Percentiles rank a stretch among this genome's conserved stretches.
Conservation (phyloP, 2,329 filamentous ascomycete genomes). For the Talaromyces sp. region DNA sequence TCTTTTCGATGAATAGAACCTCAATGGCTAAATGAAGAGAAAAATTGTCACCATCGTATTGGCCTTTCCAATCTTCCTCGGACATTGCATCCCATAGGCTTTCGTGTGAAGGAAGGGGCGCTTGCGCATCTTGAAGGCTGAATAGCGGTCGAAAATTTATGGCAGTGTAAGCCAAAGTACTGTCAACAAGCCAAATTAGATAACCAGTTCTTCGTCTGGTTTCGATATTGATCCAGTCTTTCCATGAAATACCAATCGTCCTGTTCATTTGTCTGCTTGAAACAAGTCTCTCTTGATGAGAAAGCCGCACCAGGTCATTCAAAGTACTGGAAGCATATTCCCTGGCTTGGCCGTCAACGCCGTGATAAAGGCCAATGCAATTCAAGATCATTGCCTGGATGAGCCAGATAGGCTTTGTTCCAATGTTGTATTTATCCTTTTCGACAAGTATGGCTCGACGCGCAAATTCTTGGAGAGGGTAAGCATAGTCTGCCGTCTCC, state of each 20-base stretch:
- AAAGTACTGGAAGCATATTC: slow-evolving; percentile 27
- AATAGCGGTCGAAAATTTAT: slow-evolving; percentile 35
- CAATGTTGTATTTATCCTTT: slow-evolving; percentile 27
- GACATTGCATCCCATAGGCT: slow-evolving; percentile 40
- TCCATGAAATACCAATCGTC: slow-evolving; percentile 26
- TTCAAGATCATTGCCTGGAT: slow-evolving; percentile 33
- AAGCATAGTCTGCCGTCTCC: slow-evolving; percentile 28
- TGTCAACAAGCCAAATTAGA: slow-evolving; percentile 45
- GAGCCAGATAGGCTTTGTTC: slow-evolving; percentile 26
- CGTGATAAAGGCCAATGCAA: slow-evolving; percentile 33
- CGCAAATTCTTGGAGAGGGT: slow-evolving; percentile 43
- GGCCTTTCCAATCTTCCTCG: slow-evolving; percentile 31
- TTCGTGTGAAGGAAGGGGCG: slow-evolving; percentile 41
- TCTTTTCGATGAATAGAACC: slow-evolving; percentile 50
- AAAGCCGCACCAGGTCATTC: slow-evolving; percentile 28
- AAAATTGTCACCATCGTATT: slow-evolving; percentile 28
- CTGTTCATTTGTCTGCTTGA: not conserved
- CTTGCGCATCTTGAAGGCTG: slow-evolving; percentile 41
- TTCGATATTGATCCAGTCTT: slow-evolving; percentile 39
- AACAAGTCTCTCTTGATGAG: slow-evolving; percentile 25
- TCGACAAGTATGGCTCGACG: slow-evolving; percentile 37
- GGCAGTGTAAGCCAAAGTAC: slow-evolving; percentile 38
- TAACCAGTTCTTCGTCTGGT: slow-evolving; percentile 39
- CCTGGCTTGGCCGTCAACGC: slow-evolving; percentile 25
- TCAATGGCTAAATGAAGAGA: slow-evolving; percentile 45